phyloP scores from a whole-genome alignment of 306 rosid genomes.

The Cucurbita pepo region DNA sequence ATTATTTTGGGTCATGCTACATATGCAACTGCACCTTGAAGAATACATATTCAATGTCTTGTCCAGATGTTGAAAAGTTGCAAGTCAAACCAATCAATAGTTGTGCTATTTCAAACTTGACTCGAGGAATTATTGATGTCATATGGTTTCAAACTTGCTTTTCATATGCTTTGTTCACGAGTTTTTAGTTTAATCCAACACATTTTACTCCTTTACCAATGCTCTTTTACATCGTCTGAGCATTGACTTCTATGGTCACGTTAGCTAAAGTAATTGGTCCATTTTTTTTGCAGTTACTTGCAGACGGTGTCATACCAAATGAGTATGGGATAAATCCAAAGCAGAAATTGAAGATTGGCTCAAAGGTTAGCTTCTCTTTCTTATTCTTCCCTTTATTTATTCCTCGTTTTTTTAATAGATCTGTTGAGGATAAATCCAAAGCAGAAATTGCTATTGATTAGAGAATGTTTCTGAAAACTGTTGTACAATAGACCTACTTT shows the following conservation, averaged over 20 bases:
- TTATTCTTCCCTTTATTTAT: neutral
- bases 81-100: neutral
- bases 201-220: neutral
- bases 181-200: neutral
- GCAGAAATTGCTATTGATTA: neutral
- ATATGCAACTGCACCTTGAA: neutral
- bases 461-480: neutral
- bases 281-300: slow-evolving; percentile 50
- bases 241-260: neutral
- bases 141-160: neutral
- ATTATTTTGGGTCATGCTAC: neutral
- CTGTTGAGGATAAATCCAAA: too few species aligned
- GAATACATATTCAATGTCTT: neutral
- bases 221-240: neutral
- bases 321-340: slow-evolving; percentile 91
- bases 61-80: neutral
- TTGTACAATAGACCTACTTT: neutral
- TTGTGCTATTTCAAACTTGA: neutral
- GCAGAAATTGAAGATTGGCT: slow-evolving; percentile 90
- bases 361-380: slow-evolving; percentile 42
- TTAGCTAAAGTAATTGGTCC: slow-evolving; percentile 9
- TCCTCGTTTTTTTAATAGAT: neutral
- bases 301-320: slow-evolving; percentile 96
- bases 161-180: neutral
- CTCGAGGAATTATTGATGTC: neutral